Base-by-base conservation (phyloP, 441 rosid genomes). In the Aleurites moluccanus region DNA sequence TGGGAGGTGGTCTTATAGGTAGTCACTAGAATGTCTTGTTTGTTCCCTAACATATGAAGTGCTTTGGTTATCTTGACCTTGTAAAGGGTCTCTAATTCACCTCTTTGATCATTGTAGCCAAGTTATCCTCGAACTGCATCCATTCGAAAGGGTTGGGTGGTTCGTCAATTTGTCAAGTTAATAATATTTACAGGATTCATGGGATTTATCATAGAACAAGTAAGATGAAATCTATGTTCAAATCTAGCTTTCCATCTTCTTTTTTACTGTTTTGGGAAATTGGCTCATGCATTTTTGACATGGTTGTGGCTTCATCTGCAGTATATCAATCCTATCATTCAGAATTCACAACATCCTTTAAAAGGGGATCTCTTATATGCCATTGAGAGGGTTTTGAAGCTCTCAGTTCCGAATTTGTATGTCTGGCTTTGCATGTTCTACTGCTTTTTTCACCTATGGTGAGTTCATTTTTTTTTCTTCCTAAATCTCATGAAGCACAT, bases 401-500 rank as follows among this genome's bases (percentile, higher is more conserved):
- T 96, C 68, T 96, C 98, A 11, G 92, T 96, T 80, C 99, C 98
- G 70, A 92, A 83, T 76, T 83, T 94, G 80, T 96, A 96, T 60
- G 97, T 96, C 78, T 96, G 99, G 98, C 99, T 96, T 74, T 96
- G 99, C 92, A 90, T 92, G 99, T 96, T 94, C 93, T 94, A 96
- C 91, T 92, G 98, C 88, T 87, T 96, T 77, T 96, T 96, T 83
- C 99, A 96, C 81, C 90, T 94, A 72, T 96, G 99, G 99, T 94
- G 81, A 75, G 89, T 79, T 63, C 25, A 15, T 60, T 53, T 76
- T 67, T 57, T 76, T 47, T 73, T 30, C 10, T 16, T 49, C 25
- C 33, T 21, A 10, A 28, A 28, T 50, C 2, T 68, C 25, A 30
- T 9, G 40, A 13, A 5, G 14, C 20, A 14, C 33, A 10, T 67